A percentile compares a stretch with the other conserved stretches of the same genome.
Conservation (phyloP, 176 grass and related monocot genomes). For the Zea luxurians region DNA sequence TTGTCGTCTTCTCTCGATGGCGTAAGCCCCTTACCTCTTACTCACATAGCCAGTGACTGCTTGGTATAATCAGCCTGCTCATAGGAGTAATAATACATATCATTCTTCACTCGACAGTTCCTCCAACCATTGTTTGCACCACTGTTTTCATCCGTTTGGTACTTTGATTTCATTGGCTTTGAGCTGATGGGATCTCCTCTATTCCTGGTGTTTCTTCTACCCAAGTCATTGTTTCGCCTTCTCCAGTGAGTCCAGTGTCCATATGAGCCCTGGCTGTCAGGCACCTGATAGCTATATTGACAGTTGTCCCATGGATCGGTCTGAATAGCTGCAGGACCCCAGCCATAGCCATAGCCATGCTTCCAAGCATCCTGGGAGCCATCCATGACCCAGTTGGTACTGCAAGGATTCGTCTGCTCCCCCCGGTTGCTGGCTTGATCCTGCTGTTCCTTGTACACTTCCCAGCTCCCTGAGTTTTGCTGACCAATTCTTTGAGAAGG, state of each 20-base stretch:
- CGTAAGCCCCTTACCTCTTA: neutral
- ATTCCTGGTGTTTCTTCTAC: conserved; percentile 48
- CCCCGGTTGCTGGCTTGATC: conserved; percentile 33
- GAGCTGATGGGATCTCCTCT: conserved; percentile 47
- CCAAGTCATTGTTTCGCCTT: conserved; percentile 31
- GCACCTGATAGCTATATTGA: conserved; percentile 10
- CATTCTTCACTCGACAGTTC: conserved; percentile 46
- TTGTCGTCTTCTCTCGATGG: neutral
- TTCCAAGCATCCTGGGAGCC: conserved; percentile 43
- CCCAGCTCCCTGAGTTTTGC: conserved; percentile 39
- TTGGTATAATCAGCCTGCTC: conserved; percentile 48
- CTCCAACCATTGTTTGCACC: conserved; percentile 38
- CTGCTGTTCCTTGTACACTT: conserved; percentile 29
- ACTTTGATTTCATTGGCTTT: conserved; percentile 59
- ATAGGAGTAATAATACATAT: conserved; percentile 40
- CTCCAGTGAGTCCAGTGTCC: conserved; percentile 48
- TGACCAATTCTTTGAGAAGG: conserved; percentile 43
- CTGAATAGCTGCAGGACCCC: conserved; percentile 38
- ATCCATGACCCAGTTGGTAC: conserved; percentile 35
- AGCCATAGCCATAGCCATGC: conserved; percentile 22
- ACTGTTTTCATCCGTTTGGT: conserved; percentile 30
- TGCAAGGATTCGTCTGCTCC: conserved; percentile 24
- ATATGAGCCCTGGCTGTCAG: conserved; percentile 35
- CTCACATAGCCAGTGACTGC: conserved; percentile 51
- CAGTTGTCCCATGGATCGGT: conserved; percentile 33